These are phyloP conservation scores for Leccinum solheimii DNA, from an alignment of 1,284 basidiomycete species.

Conservation along the genomic window DNA sequence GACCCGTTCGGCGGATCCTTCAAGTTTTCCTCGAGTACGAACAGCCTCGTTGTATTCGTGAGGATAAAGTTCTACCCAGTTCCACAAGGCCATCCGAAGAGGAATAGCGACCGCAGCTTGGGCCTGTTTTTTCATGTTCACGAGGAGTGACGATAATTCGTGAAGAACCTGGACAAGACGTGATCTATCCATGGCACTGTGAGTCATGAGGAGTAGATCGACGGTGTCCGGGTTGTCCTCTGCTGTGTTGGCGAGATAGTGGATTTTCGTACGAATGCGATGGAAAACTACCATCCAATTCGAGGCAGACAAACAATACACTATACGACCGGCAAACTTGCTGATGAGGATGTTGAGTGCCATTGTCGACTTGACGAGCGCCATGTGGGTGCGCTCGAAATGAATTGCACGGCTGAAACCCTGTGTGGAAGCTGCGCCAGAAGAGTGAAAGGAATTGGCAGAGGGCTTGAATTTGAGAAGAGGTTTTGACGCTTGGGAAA, in stretches of 20 bases:
- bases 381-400: slow-evolving; percentile 70
- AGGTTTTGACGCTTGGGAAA: slow-evolving; percentile 32
- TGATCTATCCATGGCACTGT: slow-evolving; percentile 66
- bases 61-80: slow-evolving; percentile 87
- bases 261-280: slow-evolving; percentile 74
- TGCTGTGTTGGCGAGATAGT: slow-evolving; percentile 53
- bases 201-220: slow-evolving; percentile 74
- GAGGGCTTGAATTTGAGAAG: slow-evolving; percentile 34
- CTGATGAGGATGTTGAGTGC: slow-evolving; percentile 63
- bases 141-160: slow-evolving; percentile 81
- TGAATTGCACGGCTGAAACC: slow-evolving; percentile 39
- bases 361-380: slow-evolving; percentile 55
- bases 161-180: slow-evolving; percentile 68
- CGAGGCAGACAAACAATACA: slow-evolving; percentile 87
- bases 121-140: slow-evolving; percentile 79
- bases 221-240: slow-evolving; percentile 64
- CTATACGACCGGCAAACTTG: slow-evolving; percentile 73
- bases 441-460: slow-evolving; percentile 37
- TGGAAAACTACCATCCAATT: slow-evolving; percentile 86
- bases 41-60: slow-evolving; percentile 79
- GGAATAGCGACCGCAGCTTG: slow-evolving; percentile 74
- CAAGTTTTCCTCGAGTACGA: slow-evolving; percentile 61
- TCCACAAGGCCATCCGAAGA: slow-evolving; percentile 85
- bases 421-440: slow-evolving; percentile 23
- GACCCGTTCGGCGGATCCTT: slow-evolving; percentile 80